Conservation (phyloP, 2,329 filamentous ascomycete species). For the Bimuria novae-zelandiae region DNA sequence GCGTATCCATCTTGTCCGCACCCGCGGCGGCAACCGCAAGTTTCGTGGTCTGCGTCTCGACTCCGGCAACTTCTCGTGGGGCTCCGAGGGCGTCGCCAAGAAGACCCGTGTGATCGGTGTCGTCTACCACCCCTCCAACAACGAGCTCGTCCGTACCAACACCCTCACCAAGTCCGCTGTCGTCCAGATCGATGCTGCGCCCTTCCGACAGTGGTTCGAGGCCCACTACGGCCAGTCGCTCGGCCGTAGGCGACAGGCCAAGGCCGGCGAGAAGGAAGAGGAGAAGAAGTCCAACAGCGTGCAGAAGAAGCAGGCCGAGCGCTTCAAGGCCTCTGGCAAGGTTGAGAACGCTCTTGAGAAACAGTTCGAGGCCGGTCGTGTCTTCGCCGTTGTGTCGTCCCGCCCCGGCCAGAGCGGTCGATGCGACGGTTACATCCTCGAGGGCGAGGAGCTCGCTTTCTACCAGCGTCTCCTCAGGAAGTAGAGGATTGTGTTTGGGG, state of each 20-base stretch:
- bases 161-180: conserved; percentile 99
- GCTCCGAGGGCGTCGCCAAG: conserved; percentile 95
- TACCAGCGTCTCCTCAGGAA: conserved; percentile 99
- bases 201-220: conserved; percentile 99
- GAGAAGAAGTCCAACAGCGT: conserved; percentile 98
- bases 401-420: conserved; percentile 96
- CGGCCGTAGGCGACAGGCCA: conserved; percentile 89
- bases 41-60: conserved; percentile 99
- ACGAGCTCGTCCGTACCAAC: conserved; percentile 99
- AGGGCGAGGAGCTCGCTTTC: conserved; percentile 99
- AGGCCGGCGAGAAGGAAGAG: conserved; percentile 69
- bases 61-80: conserved; percentile 99
- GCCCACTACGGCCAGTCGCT: conserved; percentile 94
- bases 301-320: conserved; percentile 93
- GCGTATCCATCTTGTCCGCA: conserved; percentile 95
- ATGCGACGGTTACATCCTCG: conserved; percentile 95
- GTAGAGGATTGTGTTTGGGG: conserved; percentile 63
- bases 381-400: conserved; percentile 91
- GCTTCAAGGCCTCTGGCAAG: conserved; percentile 84
- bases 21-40: conserved; percentile 98
- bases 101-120: conserved; percentile 99
- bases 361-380: conserved; percentile 99
- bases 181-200: conserved; percentile 97
- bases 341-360: conserved; percentile 90
- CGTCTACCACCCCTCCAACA: conserved; percentile 99